Evolutionary conservation across 2,329 filamentous ascomycete genomes (phyloP), one percentile per base, ranked within the genome.

Genomic region (Penicillium sp.): DNA sequence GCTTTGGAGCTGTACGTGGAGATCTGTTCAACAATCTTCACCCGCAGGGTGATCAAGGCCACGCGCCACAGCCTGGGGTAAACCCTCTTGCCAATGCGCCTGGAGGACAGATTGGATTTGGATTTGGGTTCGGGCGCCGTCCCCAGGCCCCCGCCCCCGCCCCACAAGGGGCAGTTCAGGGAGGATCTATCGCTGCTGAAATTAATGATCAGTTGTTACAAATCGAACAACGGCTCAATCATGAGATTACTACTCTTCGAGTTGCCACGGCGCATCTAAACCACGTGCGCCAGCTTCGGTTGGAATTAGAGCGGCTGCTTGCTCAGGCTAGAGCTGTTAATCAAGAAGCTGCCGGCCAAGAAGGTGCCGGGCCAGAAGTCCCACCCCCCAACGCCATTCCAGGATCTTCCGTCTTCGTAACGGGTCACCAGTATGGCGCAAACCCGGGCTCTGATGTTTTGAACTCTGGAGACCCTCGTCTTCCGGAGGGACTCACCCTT

Each of bases 171-270:
- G 31, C 22, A 36, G 40, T 53, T 41, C 56, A 55, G 50, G 59
- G 49, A 41, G 46, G 63, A n/a, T 62, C 65, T 28, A 69, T 57
- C 44, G 52, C 63, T 50, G 54, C 63, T 31, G 67, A 65, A 61
- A 80, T 88, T 26, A 80, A 84, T 47, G 73, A 77, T 14, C 84
- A 90, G 53, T 75, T 94, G 33, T 77, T 82, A 33, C 82, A 86
- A 38, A 80, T 90, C 14, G 87, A 91, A 61, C 82, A 86, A 52
- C 83, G 88, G 51, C 79, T 94, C 25, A 79, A 86, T 62, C 82
- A 85, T 53, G 88, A 92, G 66, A 80, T 90, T 33, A 79, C 83
- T 44, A 77, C 75, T 40, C 76, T 93, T 17, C 83, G 86, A 43
- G 67, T 82, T 33, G 84, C 85, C 16, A 83, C 88, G 48, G 82